Evolutionary conservation across 495 filamentous ascomycete genomes (phyloP).

Genomic region (Margaritispora aquatica): DNA sequence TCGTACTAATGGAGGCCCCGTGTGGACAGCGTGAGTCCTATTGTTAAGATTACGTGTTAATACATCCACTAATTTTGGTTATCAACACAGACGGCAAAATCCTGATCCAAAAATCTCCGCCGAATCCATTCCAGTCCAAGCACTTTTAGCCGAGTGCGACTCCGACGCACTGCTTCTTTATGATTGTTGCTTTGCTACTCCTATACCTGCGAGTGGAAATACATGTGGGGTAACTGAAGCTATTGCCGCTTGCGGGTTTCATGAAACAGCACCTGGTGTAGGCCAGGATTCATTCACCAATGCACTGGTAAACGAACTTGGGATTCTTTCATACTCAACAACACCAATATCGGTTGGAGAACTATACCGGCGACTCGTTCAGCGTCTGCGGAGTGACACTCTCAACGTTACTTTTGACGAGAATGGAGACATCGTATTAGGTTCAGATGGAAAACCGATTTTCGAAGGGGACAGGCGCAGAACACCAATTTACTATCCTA

Average conservation of each 20-base stretch:
- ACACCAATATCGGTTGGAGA: not conserved
- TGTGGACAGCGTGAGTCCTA: constrained; percentile 12
- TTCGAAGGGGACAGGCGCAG: not conserved
- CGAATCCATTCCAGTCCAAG: no score
- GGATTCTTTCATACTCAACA: not conserved
- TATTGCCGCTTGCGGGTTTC: constrained; percentile 3
- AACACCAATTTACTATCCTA: constrained; percentile 5
- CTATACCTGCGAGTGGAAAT: not conserved
- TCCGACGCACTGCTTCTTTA: constrained; percentile 29
- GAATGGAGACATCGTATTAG: not conserved
- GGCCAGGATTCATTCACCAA: constrained; percentile 2
- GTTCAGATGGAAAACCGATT: not conserved
- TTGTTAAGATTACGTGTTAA: no score
- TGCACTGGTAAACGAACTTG: not conserved
- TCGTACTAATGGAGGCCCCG: not conserved
- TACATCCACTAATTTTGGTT: no score
- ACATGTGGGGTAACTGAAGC: not conserved
- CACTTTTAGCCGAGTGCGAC: constrained; percentile 18
- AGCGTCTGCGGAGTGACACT: not conserved
- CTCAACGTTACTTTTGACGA: not conserved
- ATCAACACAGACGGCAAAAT: no score
- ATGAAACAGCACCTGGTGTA: not conserved
- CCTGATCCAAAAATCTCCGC: no score
- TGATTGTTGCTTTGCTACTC: constrained; percentile 22
- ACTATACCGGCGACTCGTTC: not conserved